A percentile compares a stretch with the other conserved stretches of the same genome.
These are phyloP conservation scores for Ceratobasidium sp. DNA, from an alignment of 1,284 basidiomycete species.

Conservation along the genomic window DNA sequence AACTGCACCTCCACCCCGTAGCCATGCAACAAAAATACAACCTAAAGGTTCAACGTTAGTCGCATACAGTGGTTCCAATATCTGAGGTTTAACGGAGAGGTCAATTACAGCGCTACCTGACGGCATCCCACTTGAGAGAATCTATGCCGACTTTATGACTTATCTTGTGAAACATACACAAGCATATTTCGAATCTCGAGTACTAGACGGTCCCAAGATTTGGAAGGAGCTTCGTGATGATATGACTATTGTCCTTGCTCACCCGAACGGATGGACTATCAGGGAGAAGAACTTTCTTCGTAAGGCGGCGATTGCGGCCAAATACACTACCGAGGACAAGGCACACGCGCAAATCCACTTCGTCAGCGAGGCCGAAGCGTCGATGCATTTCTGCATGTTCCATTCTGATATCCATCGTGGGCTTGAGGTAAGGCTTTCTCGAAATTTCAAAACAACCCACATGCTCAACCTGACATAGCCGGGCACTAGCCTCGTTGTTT, in stretches of 20 bases:
- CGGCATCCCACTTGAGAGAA: slow-evolving; percentile 7
- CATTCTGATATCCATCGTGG: slow-evolving; percentile 34
- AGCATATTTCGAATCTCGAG: slow-evolving; percentile 39
- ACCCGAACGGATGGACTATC: slow-evolving; percentile 45
- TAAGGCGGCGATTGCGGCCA: slow-evolving; percentile 38
- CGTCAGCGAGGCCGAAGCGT: slow-evolving; percentile 47
- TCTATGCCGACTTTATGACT: slow-evolving; percentile 45
- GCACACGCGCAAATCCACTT: slow-evolving; percentile 34
- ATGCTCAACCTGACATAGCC: too few species aligned
- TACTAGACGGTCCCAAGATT: slow-evolving; percentile 30
- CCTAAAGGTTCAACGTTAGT: slow-evolving; percentile 27
- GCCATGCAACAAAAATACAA: slow-evolving; percentile 30
- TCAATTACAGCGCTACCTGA: neutral
- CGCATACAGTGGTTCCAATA: neutral
- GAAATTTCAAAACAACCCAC: too few species aligned
- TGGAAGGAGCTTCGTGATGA: slow-evolving; percentile 19
- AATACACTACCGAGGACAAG: slow-evolving; percentile 22
- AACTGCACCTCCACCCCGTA: slow-evolving; percentile 45
- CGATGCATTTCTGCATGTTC: slow-evolving; percentile 47
- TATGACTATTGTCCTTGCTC: slow-evolving; percentile 42
- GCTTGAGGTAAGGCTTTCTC: slow-evolving; percentile 21
- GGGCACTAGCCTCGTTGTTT: slow-evolving; percentile 44
- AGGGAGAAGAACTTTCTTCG: slow-evolving; percentile 44
- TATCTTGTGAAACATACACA: slow-evolving; percentile 44
- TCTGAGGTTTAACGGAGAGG: too few species aligned